Base-by-base conservation (phyloP, 768 basidiomycete genomes). In the Agrocybe praecox region DNA sequence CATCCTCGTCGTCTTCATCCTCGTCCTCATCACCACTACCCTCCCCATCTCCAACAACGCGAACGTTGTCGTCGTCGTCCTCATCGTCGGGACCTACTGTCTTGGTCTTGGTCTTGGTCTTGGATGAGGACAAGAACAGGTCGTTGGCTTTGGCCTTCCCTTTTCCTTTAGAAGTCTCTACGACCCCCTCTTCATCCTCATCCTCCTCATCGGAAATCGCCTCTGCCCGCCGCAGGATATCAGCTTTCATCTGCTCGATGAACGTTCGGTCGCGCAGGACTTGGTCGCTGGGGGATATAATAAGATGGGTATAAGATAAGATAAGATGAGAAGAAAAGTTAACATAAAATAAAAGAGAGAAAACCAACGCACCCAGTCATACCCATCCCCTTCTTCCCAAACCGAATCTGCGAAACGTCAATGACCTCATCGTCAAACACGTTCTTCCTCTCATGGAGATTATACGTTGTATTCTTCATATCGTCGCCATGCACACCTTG, bases 171-270 rank as follows among this genome's bases (percentile, higher is more conserved):
- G 57, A 11, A 4, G 52, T 18, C 6, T 46, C 29, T 5, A 34
- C 48, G 42, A 49, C 55, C 9, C 49, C 42, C 19, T 56, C 55
- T 6, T 66, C 63, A 1, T 61, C 68, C 56, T 80, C 82, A 19
- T 81, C 86, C n/a, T 85, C 85, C 11, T 86, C 88, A 45, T 82
- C 83, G 0, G 80, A 79, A 34, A 87, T 80, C 17, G 77, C 83
- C 64, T 94, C 89, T 0, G 84, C 88, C 4, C 89, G 80, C 23
- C 91, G 83, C 14, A 95, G 76, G 62, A 95, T 95, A 52, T 90
- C 88, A 1, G 84, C 84, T 65, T 96, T 94, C 83, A 95, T 89
- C 61, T 87, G 74, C 42, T 87, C 86, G n/a, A 84, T 77, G 65
- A 82, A 82, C 1, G 76, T 70, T 6, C 78, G 79, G 63, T 94